Evolutionary conservation across 2,329 filamentous ascomycete genomes (phyloP).

Genomic region (Sclerotinia minor): DNA sequence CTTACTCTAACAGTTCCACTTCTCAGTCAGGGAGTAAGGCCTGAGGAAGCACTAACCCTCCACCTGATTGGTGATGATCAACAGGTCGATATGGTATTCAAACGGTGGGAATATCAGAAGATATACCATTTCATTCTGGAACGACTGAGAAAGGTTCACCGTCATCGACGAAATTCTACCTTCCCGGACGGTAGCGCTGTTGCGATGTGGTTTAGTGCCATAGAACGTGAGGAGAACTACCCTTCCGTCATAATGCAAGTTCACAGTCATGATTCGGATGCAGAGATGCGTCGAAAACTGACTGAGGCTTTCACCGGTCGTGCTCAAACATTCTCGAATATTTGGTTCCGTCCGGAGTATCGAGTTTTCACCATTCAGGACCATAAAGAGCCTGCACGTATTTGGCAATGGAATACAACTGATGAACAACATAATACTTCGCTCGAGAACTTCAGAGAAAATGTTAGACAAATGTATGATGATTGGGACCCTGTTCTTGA

Average conservation of each 20-base stretch:
- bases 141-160: constrained; percentile 1
- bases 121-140: constrained; percentile 1
- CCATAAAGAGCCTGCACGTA: background rate
- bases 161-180: background rate
- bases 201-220: constrained; percentile 24
- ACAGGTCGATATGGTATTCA: background rate
- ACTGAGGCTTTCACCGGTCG: background rate
- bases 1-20: constrained; percentile 1
- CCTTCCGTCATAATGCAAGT: constrained; percentile 13
- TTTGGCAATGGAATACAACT: constrained; percentile 18
- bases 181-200: constrained; percentile 3
- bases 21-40: background rate
- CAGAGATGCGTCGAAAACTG: background rate
- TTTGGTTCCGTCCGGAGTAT: constrained; percentile 33
- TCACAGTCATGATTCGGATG: background rate
- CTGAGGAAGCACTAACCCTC: background rate
- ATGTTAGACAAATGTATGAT: constrained; percentile 8
- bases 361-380: constrained; percentile 23
- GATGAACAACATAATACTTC: constrained; percentile 4
- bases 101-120: background rate
- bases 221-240: constrained; percentile 9
- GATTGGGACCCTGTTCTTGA: constrained; percentile 17
- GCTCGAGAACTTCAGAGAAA: background rate
- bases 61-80: constrained; percentile 17
- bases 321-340: constrained; percentile 9